Conservation (phyloP, 352 stramenopile genomes). For the Pythium biforme region DNA sequence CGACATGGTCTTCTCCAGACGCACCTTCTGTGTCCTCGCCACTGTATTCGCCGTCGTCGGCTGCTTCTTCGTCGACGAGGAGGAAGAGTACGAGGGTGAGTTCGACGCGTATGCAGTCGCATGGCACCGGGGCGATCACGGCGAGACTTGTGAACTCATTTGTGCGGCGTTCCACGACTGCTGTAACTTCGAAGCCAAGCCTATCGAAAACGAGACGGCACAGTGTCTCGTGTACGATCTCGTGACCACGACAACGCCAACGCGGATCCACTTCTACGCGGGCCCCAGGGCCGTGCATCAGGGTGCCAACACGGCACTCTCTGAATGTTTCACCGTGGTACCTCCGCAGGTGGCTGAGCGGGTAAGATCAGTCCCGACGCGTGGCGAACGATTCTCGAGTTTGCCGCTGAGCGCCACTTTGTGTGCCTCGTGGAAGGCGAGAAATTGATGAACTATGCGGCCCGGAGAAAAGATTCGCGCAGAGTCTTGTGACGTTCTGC, state of each 20-base stretch:
- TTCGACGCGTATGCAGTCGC: background rate
- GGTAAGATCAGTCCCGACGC: background rate
- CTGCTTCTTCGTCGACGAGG: background rate
- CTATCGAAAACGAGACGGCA: background rate
- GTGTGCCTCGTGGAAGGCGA: background rate
- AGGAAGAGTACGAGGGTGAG: background rate
- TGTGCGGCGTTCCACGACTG: background rate
- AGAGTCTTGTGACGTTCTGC: background rate
- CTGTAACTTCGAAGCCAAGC: background rate
- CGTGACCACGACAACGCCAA: background rate
- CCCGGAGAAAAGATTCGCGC: background rate
- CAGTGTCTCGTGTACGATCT: background rate
- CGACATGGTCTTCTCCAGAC: too few relatives aligned
- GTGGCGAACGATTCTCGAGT: constrained; percentile 5
- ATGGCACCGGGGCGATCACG: background rate
- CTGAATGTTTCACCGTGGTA: background rate
- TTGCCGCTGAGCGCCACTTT: constrained; percentile 3
- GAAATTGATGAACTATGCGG: background rate
- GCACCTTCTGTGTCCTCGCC: too few relatives aligned
- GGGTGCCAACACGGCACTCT: background rate
- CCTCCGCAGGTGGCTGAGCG: background rate
- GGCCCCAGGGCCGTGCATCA: background rate
- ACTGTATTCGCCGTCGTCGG: too few relatives aligned
- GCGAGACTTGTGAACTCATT: background rate
- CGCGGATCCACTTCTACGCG: background rate